Evolutionary conservation across 192 early-diverging fungal genomes (phyloP), one percentile per base, ranked within the genome.

Genomic region (Cetraspora pellucida): DNA sequence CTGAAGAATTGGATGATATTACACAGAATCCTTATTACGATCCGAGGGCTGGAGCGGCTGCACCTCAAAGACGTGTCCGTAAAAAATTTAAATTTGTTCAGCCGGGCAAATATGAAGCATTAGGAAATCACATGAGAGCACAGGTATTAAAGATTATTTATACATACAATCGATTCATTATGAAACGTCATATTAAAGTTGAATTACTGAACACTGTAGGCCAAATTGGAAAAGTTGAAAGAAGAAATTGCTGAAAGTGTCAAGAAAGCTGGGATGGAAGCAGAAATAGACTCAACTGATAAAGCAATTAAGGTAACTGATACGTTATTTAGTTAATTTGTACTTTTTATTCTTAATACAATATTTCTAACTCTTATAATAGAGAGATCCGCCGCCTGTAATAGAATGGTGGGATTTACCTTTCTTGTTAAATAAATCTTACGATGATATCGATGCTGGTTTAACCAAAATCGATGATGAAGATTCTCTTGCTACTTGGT

Each of bases 361-460:
- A 0, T 49, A 16, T 64, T 50, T 52, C 43, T 19, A 47, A 28
- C n/a, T 58, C 21, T 64, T 84, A 8, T 6, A 10, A 79, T 79
- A 90, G 91, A 84, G 85, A 75, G 83, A 88, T 31, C 82, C 88
- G 59, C 93, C 95, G 27, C 93, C 96, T 0, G 84, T 72, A 2
- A 88, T 94, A 13, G 98, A 99, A 82, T 99, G 98, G 98, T 99
- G 98, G 98, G 98, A 99, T 87, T 89, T 88, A 45, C 93, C 91
- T 14, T 86, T 98, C 27, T 85, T 92, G 16, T 79, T 84, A 2
- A 88, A 93, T 78, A 88, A 87, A 58, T 82, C 85, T 10, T 98
- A 98, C 82, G 89, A 88, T 45, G 85, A 86, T 55, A 81, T 91
- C 28, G 73, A 79, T 69, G 31, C 79, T 25, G 86, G 83, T 37